Evolutionary conservation across 495 filamentous ascomycete species (phyloP), one percentile per base, ranked within the genome.

Genomic region (Xylaria grammica): DNA sequence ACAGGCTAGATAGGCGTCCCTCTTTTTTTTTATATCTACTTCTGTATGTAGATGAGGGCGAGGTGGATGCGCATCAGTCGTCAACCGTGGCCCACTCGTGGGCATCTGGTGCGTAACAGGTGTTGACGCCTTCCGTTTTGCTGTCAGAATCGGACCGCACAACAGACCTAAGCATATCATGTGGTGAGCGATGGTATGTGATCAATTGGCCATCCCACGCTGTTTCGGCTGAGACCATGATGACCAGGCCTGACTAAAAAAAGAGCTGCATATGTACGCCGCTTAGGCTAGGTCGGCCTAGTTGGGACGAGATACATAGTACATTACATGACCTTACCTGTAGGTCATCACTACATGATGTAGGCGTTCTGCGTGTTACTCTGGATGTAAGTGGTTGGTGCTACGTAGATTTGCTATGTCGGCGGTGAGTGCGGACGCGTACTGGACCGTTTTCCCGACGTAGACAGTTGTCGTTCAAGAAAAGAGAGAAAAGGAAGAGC

Each of bases 361-460:
- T 30, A 29, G 44, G 36, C 26, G n/a, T n/a, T n/a, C 32, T 36
- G 11, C 32, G 11, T 15, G 5, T 6, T 15, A 40, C 38, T 26
- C 17, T 40, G 19, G 44, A 40, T 63, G 50, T 46, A 46, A 55
- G 60, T 63, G 60, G 50, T 55, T 63, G 60, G 60, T 63, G 60
- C 60, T 55, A 63, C 60, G 60, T 63, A 46, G n/a, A 50, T 15
- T 58, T 45, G 54, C 6, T 58, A 2, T 45, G 40, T 59, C 56
- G 56, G 40, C 56, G 50, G 50, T 46, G 32, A 27, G 51, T 38
- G 60, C 48, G 50, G 10, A 36, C 60, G 60, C 49, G 60, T 62
- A 15, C 27, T 48, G 51, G 60, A 63, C 60, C 60, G 60, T 63
- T 40, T 63, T 63, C 50, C 60, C 60, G 60, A 48, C 38, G 30